These are phyloP conservation scores for Paraphaeosphaeria minitans DNA, from an alignment of 2,329 filamentous ascomycete genomes.

Conservation along the genomic window DNA sequence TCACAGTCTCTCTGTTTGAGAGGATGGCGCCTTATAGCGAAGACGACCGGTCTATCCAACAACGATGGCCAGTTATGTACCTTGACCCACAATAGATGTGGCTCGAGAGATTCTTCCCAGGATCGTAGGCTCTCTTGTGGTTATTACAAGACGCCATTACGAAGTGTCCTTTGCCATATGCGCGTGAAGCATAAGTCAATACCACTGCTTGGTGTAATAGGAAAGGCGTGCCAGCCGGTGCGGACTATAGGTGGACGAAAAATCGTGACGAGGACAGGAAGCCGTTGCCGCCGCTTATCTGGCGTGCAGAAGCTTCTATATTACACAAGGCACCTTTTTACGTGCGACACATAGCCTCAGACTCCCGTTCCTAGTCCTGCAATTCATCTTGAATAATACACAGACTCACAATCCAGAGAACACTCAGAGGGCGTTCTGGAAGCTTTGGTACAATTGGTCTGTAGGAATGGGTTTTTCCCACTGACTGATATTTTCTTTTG, in stretches of 20 bases:
- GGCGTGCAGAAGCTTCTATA: neutral
- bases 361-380: neutral
- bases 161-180: neutral
- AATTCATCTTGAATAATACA: neutral
- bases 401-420: neutral
- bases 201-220: neutral
- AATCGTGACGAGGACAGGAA: neutral
- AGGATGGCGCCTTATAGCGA: neutral
- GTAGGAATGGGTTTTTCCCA: neutral
- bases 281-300: neutral
- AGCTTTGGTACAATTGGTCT: neutral
- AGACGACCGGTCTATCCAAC: neutral
- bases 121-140: neutral
- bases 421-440: neutral
- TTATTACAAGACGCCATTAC: neutral
- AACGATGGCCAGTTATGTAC: slow-evolving; percentile 1
- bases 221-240: neutral
- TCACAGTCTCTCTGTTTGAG: neutral
- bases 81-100: neutral
- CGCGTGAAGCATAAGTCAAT: neutral
- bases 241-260: neutral
- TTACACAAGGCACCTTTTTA: slow-evolving; percentile 7
- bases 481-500: neutral
- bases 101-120: neutral
- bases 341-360: slow-evolving; percentile 1